Base-by-base conservation (phyloP, 2,329 filamentous ascomycete species). In the Rhinocladiella mackenziei region DNA sequence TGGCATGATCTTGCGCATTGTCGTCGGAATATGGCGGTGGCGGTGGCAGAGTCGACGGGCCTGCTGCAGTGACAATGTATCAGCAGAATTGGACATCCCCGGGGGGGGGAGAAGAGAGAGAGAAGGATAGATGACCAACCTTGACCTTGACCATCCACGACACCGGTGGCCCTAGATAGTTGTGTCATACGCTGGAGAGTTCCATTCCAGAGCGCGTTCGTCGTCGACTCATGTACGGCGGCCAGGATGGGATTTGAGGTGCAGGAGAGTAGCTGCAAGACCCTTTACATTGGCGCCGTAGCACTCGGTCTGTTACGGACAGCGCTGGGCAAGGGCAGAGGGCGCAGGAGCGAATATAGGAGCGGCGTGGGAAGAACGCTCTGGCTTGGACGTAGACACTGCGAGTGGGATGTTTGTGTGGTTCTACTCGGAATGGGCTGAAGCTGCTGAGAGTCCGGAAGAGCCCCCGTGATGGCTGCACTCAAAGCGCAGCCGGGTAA, bases 1-100 rank as follows among this genome's bases (percentile, higher is more conserved):
- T 29, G 42, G 45, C 44, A 52, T 51, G 28, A 41, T 45, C 43
- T 40, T 50, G 39, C 26, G 48, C 52, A 55, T 55, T 33, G 52
- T 55, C 40, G 30, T 29, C 25, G 32, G 42, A n/a, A 35, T n/a
- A 20, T 7, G 32, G 29, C 17, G 40, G 13, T 7, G 32, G 29
- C 17, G 40, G 23, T 32, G 29, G 33, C 6, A 23, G 35, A 39
- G 26, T 20, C 32, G 37, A 40, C 13, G 30, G 19, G 37, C 19
- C 30, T 36, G 17, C 44, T 48, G 43, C 31, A 39, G 19, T 18
- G 22, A 28, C 44, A 43, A 17, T 14, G 15, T 28, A 23, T 45
- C 26, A 45, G 47, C 33, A 46, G 22, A 22, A 11, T 20, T 28
- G 22, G 11, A 39, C 18, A n/a, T 17, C 10, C 10, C 17, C 5